A percentile compares a stretch with the other conserved stretches of the same genome.
phyloP scores from a whole-genome alignment of 2,329 filamentous ascomycete genomes.

The Cordyceps pruinosa region DNA sequence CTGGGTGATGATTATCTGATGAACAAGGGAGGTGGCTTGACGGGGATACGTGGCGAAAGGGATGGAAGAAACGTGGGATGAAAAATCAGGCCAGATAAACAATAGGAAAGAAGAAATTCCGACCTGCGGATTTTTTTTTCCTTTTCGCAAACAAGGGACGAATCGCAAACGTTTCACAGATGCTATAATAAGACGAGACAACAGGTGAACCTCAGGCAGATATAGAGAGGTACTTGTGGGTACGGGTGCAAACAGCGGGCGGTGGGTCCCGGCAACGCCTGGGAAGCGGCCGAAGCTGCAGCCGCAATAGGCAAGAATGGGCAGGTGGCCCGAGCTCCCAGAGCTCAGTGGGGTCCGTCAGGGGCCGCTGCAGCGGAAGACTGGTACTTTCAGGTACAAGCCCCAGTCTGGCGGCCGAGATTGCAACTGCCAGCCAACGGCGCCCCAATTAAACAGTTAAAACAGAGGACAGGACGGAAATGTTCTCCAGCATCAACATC shows the following conservation, averaged over 20 bases:
- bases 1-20: background rate
- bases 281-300: background rate
- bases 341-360: background rate
- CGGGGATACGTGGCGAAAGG: background rate
- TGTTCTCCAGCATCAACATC: background rate
- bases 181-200: too few species aligned
- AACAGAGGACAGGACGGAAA: background rate
- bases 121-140: too few species aligned
- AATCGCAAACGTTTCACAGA: conserved; percentile 10
- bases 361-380: background rate
- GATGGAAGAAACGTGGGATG: background rate
- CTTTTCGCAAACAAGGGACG: conserved; percentile 1
- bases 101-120: background rate
- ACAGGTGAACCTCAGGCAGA: too few species aligned
- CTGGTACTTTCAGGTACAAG: background rate
- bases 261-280: conserved; percentile 1
- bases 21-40: background rate
- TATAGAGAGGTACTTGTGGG: background rate
- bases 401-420: background rate
- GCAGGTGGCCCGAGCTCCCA: background rate
- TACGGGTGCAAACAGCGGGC: background rate
- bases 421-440: background rate
- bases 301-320: background rate
- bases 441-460: background rate
- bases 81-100: background rate